phyloP scores from a whole-genome alignment of 257 asterid species.

The Voacanga thouarsii region DNA sequence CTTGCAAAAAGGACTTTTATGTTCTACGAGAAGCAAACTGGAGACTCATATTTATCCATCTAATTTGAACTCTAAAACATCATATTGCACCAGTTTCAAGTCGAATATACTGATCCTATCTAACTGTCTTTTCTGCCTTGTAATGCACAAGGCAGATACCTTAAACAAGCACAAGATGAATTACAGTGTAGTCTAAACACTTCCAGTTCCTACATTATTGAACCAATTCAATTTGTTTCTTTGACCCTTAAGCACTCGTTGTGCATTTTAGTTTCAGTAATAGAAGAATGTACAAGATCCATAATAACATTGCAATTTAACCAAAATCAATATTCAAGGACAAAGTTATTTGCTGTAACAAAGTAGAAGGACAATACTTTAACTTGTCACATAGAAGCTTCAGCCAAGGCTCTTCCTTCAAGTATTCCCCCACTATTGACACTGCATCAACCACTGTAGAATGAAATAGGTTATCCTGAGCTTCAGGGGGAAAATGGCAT shows the following conservation, averaged over 20 bases:
- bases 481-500: not conserved
- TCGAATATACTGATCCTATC: not conserved
- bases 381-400: constrained; percentile 64
- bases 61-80: not conserved
- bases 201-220: not conserved
- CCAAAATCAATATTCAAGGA: constrained; percentile 1
- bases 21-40: not conserved
- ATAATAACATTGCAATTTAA: not conserved
- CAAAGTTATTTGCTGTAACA: not conserved
- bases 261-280: not conserved
- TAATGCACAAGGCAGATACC: not conserved
- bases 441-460: constrained; percentile 66
- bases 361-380: constrained; percentile 44
- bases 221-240: not conserved
- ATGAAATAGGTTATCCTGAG: constrained; percentile 16
- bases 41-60: not conserved
- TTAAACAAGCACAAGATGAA: not conserved
- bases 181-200: not conserved
- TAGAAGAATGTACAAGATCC: not conserved
- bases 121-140: not conserved
- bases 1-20: not conserved
- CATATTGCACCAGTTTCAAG: not conserved
- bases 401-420: constrained; percentile 89
- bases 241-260: not conserved
- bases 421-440: constrained; percentile 77